phyloP scores from a whole-genome alignment of 2,329 filamentous ascomycete species.

The Colletotrichum paranaense region DNA sequence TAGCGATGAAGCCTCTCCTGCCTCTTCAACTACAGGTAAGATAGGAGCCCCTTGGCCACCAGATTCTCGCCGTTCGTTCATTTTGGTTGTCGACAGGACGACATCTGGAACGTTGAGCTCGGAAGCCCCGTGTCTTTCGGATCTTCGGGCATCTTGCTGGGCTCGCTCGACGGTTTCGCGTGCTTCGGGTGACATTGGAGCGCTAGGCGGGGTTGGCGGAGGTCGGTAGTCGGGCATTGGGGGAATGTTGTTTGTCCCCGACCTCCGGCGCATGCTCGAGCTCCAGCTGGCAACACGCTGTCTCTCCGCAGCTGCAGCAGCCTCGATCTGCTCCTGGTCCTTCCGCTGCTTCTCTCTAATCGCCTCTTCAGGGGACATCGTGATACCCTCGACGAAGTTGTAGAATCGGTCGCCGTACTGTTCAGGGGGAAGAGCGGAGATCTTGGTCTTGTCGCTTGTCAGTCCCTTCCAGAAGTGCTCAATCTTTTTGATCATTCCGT shows the following conservation, averaged over 20 bases:
- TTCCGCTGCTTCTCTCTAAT: constrained; percentile 71
- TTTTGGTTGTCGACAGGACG: constrained; percentile 57
- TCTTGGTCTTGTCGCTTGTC: constrained; percentile 83
- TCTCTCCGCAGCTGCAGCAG: constrained; percentile 46
- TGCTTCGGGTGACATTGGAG: constrained; percentile 49
- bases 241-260: constrained; percentile 46
- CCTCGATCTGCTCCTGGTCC: constrained; percentile 68
- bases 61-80: constrained; percentile 63
- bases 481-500: constrained; percentile 92
- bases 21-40: constrained; percentile 90
- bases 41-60: constrained; percentile 62
- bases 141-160: constrained; percentile 49
- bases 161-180: constrained; percentile 55
- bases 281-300: constrained; percentile 51
- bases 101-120: constrained; percentile 71
- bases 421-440: constrained; percentile 90
- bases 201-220: constrained; percentile 51
- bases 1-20: constrained; percentile 79
- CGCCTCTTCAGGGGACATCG: constrained; percentile 89
- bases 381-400: constrained; percentile 90
- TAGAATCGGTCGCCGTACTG: constrained; percentile 95
- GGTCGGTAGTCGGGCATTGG: constrained; percentile 60
- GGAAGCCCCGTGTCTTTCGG: constrained; percentile 45
- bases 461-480: constrained; percentile 98
- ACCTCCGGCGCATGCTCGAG: constrained; percentile 47